Evolutionary conservation across 2,329 filamentous ascomycete species (phyloP).

Genomic region (Malbranchea cinnamomea): DNA sequence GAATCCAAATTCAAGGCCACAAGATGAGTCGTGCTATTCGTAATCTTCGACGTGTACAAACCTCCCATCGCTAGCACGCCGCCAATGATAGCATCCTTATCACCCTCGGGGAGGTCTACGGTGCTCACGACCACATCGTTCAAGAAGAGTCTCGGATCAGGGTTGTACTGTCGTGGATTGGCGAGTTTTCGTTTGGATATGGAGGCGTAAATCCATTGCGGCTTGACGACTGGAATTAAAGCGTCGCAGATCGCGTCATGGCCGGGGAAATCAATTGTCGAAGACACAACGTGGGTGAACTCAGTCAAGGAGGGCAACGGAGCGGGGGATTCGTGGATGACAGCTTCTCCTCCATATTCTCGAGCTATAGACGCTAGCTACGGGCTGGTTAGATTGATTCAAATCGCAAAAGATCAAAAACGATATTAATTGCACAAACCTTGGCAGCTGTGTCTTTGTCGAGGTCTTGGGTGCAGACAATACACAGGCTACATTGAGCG

Average conservation of each 20-base stretch:
- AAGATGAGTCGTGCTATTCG: constrained; percentile 69
- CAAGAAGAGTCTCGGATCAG: constrained; percentile 82
- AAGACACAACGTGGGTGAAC: constrained; percentile 53
- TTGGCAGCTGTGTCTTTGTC: constrained; percentile 24
- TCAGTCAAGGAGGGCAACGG: constrained; percentile 26
- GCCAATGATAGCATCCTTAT: constrained; percentile 84
- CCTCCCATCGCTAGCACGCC: constrained; percentile 83
- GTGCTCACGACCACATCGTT: constrained; percentile 70
- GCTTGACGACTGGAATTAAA: constrained; percentile 72
- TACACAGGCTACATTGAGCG: constrained; percentile 30
- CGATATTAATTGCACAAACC: constrained; percentile 16
- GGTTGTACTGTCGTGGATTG: constrained; percentile 71
- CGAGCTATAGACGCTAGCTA: constrained; percentile 26
- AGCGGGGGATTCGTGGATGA: constrained; percentile 25
- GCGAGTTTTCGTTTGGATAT: constrained; percentile 54
- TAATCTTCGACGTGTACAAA: constrained; percentile 56
- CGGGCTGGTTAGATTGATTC: constrained; percentile 2
- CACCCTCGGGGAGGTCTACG: constrained; percentile 67
- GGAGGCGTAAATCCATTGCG: constrained; percentile 63
- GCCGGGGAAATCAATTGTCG: constrained; percentile 81
- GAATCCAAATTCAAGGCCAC: constrained; percentile 67
- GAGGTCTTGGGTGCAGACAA: constrained; percentile 29
- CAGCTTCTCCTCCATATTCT: constrained; percentile 34
- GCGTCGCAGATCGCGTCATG: constrained; percentile 59
- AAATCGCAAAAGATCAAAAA: background rate